Conservation (phyloP, 371 early-diverging fungal species). For the Apophysomyces trapeziformis region DNA sequence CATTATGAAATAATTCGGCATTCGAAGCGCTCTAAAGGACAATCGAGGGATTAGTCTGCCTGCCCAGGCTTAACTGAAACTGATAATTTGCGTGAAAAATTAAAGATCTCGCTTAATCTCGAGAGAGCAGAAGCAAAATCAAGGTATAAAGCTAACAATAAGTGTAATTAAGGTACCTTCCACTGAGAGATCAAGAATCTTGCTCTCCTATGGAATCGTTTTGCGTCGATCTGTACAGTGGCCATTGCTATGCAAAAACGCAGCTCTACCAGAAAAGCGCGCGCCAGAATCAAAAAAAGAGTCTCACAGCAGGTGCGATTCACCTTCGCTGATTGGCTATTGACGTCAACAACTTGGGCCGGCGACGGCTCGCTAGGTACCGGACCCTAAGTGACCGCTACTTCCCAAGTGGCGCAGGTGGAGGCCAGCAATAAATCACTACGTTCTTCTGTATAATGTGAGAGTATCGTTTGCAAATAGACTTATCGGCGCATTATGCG, state of each 20-base stretch:
- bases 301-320: too few species aligned
- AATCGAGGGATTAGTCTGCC: slow-evolving; percentile 3
- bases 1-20: slow-evolving; percentile 58
- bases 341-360: too few species aligned
- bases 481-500: too few species aligned
- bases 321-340: too few species aligned
- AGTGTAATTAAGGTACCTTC: slow-evolving; percentile 48
- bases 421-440: too few species aligned
- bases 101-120: background rate
- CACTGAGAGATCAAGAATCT: slow-evolving; percentile 55
- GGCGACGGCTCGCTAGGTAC: too few species aligned
- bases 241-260: slow-evolving; percentile 29
- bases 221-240: slow-evolving; percentile 60
- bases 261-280: too few species aligned
- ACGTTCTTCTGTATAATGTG: too few species aligned
- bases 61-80: slow-evolving; percentile 8
- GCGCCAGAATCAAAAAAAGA: background rate
- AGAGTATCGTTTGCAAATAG: too few species aligned
- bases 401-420: too few species aligned
- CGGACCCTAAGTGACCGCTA: too few species aligned
- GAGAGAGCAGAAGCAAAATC: background rate
- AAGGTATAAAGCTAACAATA: background rate
- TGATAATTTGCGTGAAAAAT: background rate
- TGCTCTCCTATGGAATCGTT: slow-evolving; percentile 66
- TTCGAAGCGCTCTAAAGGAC: slow-evolving; percentile 36